Base-by-base conservation (phyloP, 192 early-diverging fungal genomes). In the Coemansia aciculifera region DNA sequence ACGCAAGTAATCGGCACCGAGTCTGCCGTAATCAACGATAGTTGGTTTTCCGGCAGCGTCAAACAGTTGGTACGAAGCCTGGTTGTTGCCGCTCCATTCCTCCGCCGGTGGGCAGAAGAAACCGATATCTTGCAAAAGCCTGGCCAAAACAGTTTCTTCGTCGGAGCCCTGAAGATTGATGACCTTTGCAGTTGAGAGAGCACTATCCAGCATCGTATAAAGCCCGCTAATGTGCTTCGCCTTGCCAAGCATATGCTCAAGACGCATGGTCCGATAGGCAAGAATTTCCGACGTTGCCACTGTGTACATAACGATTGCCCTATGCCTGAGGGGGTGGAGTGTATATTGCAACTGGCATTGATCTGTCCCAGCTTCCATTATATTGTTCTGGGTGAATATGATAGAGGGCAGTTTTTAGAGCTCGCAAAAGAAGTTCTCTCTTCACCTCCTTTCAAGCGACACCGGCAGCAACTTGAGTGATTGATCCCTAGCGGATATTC, bases 1-100 rank as follows among this genome's bases (percentile, higher is more conserved):
- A 44, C 74, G 68, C 46, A 88, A 67, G 15, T 86, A 88, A 32
- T 85, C 79, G 23, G 81, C 85, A 15, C 85, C 87, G 49, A 85
- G 71, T n/a, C 68, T 74, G 48, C 86, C 85, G 52, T 86, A 84
- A 27, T 84, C 84, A 29, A 79, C 66, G 32, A 81, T 75, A 37
- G 85, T 84, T 3, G 83, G 77, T n/a, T 65, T 40, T 37, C 40
- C 19, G 1, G 17, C n/a, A 4, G 17, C 6, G 5, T 2, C 34
- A 34, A 32, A 32, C 2, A 46, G 11, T 11, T 17, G 0, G 42
- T 15, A 11, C 42, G 0, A 17, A 3, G 1, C 3, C n/a, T n/a
- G n/a, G n/a, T n/a, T n/a, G 11, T 43, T 15, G 0, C 6, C 44
- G n/a, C 19, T 0, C 17, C 44, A 46, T 6, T 46, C 70, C 29